phyloP scores from a whole-genome alignment of 306 rosid genomes.

The Trifolium pratense region DNA sequence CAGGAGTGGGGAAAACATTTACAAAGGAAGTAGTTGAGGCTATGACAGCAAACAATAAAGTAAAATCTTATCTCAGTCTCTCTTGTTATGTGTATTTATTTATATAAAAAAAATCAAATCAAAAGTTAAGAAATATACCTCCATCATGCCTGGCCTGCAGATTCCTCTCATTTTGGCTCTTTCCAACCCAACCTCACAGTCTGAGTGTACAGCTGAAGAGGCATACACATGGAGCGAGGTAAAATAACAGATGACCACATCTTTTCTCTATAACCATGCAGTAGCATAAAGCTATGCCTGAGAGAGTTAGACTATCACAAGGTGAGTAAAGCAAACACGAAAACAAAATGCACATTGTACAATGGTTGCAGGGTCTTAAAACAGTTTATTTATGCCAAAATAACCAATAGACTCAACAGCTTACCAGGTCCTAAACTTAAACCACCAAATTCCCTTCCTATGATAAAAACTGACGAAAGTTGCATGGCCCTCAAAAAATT shows the following conservation, averaged over 20 bases:
- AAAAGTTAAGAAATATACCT: slow-evolving; percentile 19
- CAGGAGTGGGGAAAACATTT: slow-evolving; percentile 82
- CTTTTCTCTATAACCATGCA: neutral
- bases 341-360: neutral
- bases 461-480: neutral
- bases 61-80: slow-evolving; percentile 41
- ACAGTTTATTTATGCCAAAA: slow-evolving; percentile 7
- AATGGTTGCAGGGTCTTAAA: neutral
- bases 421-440: neutral
- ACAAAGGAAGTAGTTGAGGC: slow-evolving; percentile 88
- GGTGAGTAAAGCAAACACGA: neutral
- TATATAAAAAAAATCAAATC: neutral
- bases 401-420: slow-evolving; percentile 6
- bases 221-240: slow-evolving; percentile 89
- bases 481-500: neutral
- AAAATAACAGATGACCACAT: slow-evolving; percentile 29
- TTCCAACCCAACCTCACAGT: slow-evolving; percentile 90
- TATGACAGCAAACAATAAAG: slow-evolving; percentile 66
- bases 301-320: neutral
- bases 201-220: slow-evolving; percentile 96
- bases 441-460: neutral
- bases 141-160: slow-evolving; percentile 54
- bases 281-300: neutral
- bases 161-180: slow-evolving; percentile 91
- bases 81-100: neutral